Percentiles rank a stretch among this genome's conserved stretches.
Evolutionary conservation across 2,329 filamentous ascomycete genomes (phyloP).

Genomic region (Dothideomycetes sp.): DNA sequence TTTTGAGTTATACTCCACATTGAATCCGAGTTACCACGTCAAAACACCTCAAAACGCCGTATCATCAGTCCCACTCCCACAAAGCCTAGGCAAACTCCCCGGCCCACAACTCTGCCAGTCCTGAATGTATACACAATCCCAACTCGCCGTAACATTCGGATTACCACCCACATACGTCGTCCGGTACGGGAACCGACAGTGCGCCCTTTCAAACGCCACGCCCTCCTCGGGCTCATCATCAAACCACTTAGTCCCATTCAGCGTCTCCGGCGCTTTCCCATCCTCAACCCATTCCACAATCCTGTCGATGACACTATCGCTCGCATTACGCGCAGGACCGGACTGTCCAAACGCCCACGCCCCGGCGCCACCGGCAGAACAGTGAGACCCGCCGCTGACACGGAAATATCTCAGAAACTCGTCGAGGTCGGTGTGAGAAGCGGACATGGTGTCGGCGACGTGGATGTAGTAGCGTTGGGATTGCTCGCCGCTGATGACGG

Average conservation of each 20-base stretch:
- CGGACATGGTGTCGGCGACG: conserved; percentile 25
- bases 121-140: conserved; percentile 11
- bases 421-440: conserved; percentile 20
- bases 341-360: conserved; percentile 25
- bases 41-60: too few relatives aligned
- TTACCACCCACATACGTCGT: conserved; percentile 12
- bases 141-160: conserved; percentile 20
- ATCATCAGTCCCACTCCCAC: too few relatives aligned
- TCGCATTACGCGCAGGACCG: conserved; percentile 27
- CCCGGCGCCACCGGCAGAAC: conserved; percentile 31
- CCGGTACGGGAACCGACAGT: conserved; percentile 25
- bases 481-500: conserved; percentile 33
- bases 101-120: conserved; percentile 4
- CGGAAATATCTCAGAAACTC: conserved; percentile 39
- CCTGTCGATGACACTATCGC: conserved; percentile 23
- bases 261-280: conserved; percentile 22
- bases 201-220: conserved; percentile 29
- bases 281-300: conserved; percentile 40
- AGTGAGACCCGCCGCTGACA: conserved; percentile 43
- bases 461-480: conserved; percentile 39
- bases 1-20: too few relatives aligned
- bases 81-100: conserved; percentile 2
- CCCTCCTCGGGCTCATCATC: conserved; percentile 26
- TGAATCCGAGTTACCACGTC: too few relatives aligned
- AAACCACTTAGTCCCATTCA: conserved; percentile 29